A percentile compares a stretch with the other conserved stretches of the same genome.
Conservation (phyloP, 1,139 yeast species). For the Nematodospora anomalae region DNA sequence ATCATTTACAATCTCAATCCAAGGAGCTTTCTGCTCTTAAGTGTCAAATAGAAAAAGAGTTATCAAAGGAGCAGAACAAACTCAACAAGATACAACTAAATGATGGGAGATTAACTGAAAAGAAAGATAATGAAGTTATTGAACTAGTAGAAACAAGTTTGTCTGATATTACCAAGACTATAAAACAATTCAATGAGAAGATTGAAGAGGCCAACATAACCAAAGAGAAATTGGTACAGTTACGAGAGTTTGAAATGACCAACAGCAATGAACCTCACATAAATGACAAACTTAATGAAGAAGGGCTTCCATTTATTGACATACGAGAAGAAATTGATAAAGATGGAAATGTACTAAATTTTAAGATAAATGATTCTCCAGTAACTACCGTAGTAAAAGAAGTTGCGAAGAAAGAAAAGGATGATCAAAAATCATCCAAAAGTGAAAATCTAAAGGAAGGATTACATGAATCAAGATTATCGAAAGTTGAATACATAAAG, state of each 20-base stretch:
- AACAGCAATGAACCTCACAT: neutral
- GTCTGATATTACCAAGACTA: slow-evolving; percentile 36
- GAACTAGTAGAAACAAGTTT: slow-evolving; percentile 33
- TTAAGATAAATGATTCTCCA: slow-evolving; percentile 29
- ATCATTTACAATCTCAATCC: slow-evolving; percentile 17
- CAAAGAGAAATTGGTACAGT: slow-evolving; percentile 28
- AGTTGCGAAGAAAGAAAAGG: neutral
- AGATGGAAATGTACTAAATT: slow-evolving; percentile 60
- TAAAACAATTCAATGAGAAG: slow-evolving; percentile 39
- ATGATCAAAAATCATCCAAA: slow-evolving; percentile 3
- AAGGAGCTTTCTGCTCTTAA: neutral
- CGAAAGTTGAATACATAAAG: neutral
- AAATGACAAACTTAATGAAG: slow-evolving; percentile 24
- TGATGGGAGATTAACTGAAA: slow-evolving; percentile 59
- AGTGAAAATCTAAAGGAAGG: slow-evolving; percentile 2
- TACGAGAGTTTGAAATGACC: slow-evolving; percentile 19
- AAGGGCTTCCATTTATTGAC: slow-evolving; percentile 66
- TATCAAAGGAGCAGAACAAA: slow-evolving; percentile 8
- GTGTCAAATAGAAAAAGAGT: slow-evolving; percentile 11
- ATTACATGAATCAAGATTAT: neutral
- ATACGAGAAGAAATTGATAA: slow-evolving; percentile 85
- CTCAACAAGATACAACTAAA: slow-evolving; percentile 52
- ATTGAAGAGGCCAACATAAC: slow-evolving; percentile 47
- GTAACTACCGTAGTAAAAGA: neutral
- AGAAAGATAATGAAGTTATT: slow-evolving; percentile 43